Conservation (phyloP, 441 rosid species). For the Viola pubescens region DNA sequence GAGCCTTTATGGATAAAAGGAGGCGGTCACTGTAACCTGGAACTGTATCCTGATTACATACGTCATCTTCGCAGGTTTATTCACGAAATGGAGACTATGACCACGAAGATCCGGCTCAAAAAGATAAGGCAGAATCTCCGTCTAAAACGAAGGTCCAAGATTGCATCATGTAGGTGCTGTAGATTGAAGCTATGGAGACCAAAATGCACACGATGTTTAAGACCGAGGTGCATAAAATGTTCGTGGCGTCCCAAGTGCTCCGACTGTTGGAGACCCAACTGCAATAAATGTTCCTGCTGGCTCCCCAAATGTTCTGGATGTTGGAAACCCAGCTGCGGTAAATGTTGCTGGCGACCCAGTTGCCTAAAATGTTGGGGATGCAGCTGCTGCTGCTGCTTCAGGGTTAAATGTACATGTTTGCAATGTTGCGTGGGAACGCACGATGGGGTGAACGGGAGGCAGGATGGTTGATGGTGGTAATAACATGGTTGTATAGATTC, state of each 20-base stretch:
- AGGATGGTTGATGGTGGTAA: constrained; percentile 20
- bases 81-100: constrained; percentile 81
- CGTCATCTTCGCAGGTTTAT: constrained; percentile 72
- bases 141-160: constrained; percentile 26
- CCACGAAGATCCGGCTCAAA: constrained; percentile 57
- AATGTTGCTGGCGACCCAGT: constrained; percentile 25
- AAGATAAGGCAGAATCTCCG: constrained; percentile 54
- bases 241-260: constrained; percentile 28
- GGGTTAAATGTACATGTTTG: constrained; percentile 32
- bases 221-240: constrained; percentile 29
- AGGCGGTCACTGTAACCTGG: constrained; percentile 97
- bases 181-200: constrained; percentile 38
- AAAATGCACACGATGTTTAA: constrained; percentile 37
- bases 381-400: constrained; percentile 26
- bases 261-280: constrained; percentile 18
- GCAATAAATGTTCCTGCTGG: background rate
- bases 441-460: constrained; percentile 25
- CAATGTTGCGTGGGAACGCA: constrained; percentile 28
- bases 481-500: constrained; percentile 32
- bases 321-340: constrained; percentile 9
- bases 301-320: too few species aligned
- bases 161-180: constrained; percentile 36
- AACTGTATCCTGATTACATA: constrained; percentile 87
- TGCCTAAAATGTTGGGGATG: constrained; percentile 30
- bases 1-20: constrained; percentile 98